phyloP scores from a whole-genome alignment of 345 rosid species.

The Boechera divaricarpa region DNA sequence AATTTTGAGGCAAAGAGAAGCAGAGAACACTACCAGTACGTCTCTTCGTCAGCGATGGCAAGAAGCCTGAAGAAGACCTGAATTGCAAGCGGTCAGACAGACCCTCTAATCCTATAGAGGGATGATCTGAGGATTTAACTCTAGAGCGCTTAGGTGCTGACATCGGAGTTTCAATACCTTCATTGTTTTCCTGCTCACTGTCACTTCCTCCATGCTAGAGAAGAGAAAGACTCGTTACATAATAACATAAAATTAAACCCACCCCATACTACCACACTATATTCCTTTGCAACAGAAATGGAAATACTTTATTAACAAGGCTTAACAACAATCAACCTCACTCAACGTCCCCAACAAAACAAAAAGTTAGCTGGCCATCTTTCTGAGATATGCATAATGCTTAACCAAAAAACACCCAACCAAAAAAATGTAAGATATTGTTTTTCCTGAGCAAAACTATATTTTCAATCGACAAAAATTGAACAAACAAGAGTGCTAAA shows the following conservation, averaged over 20 bases:
- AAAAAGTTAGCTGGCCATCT: slow-evolving; percentile 17
- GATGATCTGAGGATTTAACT: slow-evolving; percentile 49
- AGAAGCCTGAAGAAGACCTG: slow-evolving; percentile 65
- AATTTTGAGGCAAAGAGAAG: slow-evolving; percentile 39
- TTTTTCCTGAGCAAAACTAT: slow-evolving; percentile 8
- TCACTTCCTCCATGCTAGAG: slow-evolving; percentile 71
- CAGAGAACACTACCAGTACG: slow-evolving; percentile 60
- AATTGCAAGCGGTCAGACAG: slow-evolving; percentile 69
- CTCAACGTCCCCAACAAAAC: slow-evolving; percentile 1
- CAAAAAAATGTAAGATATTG: slow-evolving; percentile 2
- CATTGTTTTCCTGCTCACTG: slow-evolving; percentile 71
- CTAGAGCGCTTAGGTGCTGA: slow-evolving; percentile 63
- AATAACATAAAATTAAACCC: slow-evolving; percentile 20
- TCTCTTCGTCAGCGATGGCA: slow-evolving; percentile 67
- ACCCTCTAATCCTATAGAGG: slow-evolving; percentile 57
- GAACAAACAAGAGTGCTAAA: slow-evolving; percentile 23
- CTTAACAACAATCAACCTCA: slow-evolving; percentile 8
- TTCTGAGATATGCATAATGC: slow-evolving; percentile 18
- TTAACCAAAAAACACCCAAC: slow-evolving; percentile 23
- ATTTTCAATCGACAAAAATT: slow-evolving; percentile 21
- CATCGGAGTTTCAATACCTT: slow-evolving; percentile 49
- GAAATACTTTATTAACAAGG: slow-evolving; percentile 23
- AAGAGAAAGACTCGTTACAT: slow-evolving; percentile 29
- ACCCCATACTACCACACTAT: slow-evolving; percentile 22
- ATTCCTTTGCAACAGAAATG: neutral